Conservation (phyloP, 495 filamentous ascomycete genomes). For the Aspergillus wentii region DNA sequence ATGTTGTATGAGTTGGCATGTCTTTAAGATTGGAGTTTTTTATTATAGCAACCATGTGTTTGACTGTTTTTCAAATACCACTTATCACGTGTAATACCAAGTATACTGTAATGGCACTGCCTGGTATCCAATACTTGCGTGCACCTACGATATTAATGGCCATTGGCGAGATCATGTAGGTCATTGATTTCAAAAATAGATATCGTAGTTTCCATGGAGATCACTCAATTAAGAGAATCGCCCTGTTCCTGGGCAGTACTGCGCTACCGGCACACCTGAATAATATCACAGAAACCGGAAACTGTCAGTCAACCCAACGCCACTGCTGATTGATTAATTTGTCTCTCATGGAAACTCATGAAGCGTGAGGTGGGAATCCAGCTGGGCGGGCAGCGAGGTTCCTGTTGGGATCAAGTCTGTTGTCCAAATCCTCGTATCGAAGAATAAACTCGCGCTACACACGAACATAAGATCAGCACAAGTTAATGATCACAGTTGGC, state of each 20-base stretch:
- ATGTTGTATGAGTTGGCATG: too few relatives aligned
- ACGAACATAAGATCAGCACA: background rate
- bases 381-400: slow-evolving; percentile 26
- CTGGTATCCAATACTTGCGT: too few relatives aligned
- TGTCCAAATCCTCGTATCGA: slow-evolving; percentile 73
- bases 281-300: slow-evolving; percentile 25
- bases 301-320: slow-evolving; percentile 31
- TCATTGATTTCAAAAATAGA: slow-evolving; percentile 21
- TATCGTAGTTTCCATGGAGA: slow-evolving; percentile 22
- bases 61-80: too few relatives aligned
- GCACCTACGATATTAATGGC: background rate
- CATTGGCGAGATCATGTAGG: slow-evolving; percentile 17
- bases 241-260: slow-evolving; percentile 22
- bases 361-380: slow-evolving; percentile 34
- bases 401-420: slow-evolving; percentile 41
- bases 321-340: slow-evolving; percentile 24
- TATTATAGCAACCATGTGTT: too few relatives aligned
- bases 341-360: slow-evolving; percentile 26
- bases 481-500: slow-evolving; percentile 2
- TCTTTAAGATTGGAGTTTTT: too few relatives aligned
- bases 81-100: too few relatives aligned
- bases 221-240: slow-evolving; percentile 27
- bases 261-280: slow-evolving; percentile 18
- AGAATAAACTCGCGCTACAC: slow-evolving; percentile 73
- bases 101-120: too few relatives aligned